Percentiles rank a stretch among this genome's conserved stretches.
Conservation (phyloP, 768 basidiomycete genomes). For the Russula vinacea region DNA sequence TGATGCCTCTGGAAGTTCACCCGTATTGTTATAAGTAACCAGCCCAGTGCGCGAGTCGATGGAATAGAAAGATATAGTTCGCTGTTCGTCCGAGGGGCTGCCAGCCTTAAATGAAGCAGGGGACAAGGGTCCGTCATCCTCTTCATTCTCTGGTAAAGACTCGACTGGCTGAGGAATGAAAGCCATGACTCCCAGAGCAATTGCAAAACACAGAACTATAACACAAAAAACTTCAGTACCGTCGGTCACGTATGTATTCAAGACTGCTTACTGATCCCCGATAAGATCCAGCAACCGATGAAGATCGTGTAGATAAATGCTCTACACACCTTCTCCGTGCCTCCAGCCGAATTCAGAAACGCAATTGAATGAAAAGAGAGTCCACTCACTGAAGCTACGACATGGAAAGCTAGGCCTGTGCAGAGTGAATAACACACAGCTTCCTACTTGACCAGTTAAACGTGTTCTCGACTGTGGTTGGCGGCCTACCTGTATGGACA, state of each 20-base stretch:
- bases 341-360: constrained; percentile 1
- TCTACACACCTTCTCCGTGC: constrained; percentile 6
- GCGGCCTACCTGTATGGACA: constrained; percentile 19
- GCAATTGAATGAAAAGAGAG: neutral
- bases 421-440: constrained; percentile 16
- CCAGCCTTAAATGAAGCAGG: constrained; percentile 15
- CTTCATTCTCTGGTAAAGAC: neutral
- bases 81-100: neutral
- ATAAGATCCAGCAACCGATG: constrained; percentile 23
- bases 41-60: constrained; percentile 17
- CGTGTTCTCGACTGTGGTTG: neutral
- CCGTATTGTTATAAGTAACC: neutral
- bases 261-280: constrained; percentile 15
- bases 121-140: neutral
- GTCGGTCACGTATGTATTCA: neutral
- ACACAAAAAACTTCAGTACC: neutral
- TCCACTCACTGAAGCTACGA: constrained; percentile 15
- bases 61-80: neutral
- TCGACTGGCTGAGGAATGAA: constrained; percentile 20
- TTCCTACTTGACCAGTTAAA: constrained; percentile 11
- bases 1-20: neutral
- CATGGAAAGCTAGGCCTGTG: constrained; percentile 17
- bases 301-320: constrained; percentile 2
- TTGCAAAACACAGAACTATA: constrained; percentile 17
- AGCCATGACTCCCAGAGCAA: constrained; percentile 20